Conservation (phyloP, 148 eudicot genomes). For the Fagopyrum homotropicum region DNA sequence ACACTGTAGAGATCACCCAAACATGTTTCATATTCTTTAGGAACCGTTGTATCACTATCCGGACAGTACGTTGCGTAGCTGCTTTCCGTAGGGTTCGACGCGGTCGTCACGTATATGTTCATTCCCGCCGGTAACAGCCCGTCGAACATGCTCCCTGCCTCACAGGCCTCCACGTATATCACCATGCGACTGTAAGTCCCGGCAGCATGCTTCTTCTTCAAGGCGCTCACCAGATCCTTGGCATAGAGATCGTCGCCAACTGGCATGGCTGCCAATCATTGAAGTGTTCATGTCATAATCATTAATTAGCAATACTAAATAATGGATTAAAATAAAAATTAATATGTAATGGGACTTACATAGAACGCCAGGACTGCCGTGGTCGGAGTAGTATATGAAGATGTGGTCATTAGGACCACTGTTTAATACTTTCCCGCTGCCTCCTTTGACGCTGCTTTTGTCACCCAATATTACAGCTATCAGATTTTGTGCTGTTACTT, state of each 20-base stretch:
- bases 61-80: slow-evolving; percentile 71
- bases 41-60: slow-evolving; percentile 37
- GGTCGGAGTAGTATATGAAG: slow-evolving; percentile 59
- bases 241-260: slow-evolving; percentile 38
- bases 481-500: slow-evolving; percentile 31
- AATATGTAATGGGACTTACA: slow-evolving; percentile 24
- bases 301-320: background rate
- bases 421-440: slow-evolving; percentile 60
- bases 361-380: slow-evolving; percentile 71
- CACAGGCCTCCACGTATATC: slow-evolving; percentile 61
- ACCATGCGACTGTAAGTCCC: slow-evolving; percentile 63
- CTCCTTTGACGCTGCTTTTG: slow-evolving; percentile 47
- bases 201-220: slow-evolving; percentile 58
- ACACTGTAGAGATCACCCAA: slow-evolving; percentile 64
- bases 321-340: background rate
- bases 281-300: background rate
- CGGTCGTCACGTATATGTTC: slow-evolving; percentile 47
- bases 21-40: slow-evolving; percentile 43
- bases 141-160: slow-evolving; percentile 60
- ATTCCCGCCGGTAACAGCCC: slow-evolving; percentile 44
- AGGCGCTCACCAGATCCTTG: slow-evolving; percentile 39
- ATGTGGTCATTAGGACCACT: slow-evolving; percentile 68
- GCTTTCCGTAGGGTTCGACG: slow-evolving; percentile 57
- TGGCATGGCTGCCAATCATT: slow-evolving; percentile 45
- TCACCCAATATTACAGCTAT: slow-evolving; percentile 27